Percentiles rank a stretch among this genome's conserved stretches.
Conservation (phyloP, 306 rosid species). For the Vicia sativa region DNA sequence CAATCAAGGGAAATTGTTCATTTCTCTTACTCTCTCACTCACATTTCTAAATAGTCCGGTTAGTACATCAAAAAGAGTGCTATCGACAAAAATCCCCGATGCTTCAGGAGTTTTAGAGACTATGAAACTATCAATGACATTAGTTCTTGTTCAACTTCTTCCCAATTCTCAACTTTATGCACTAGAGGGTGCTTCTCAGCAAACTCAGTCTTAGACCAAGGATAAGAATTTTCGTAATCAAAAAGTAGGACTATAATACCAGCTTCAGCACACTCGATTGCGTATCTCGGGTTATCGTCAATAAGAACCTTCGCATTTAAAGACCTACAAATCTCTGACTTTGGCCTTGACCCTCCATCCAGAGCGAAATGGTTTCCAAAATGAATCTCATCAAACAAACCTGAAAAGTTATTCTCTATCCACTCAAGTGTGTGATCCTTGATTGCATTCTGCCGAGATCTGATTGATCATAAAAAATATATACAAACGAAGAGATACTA, state of each 20-base stretch:
- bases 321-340: constrained; percentile 90
- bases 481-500: constrained; percentile 18
- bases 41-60: too few relatives aligned
- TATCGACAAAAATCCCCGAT: constrained; percentile 10
- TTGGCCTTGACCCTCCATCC: constrained; percentile 72
- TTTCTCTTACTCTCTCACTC: too few relatives aligned
- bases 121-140: constrained; percentile 47
- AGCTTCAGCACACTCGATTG: constrained; percentile 79
- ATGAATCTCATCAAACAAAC: constrained; percentile 84
- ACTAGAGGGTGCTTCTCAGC: constrained; percentile 65
- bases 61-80: neutral
- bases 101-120: neutral
- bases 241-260: constrained; percentile 84
- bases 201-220: constrained; percentile 73
- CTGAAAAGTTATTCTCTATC: constrained; percentile 74
- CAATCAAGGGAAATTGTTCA: too few relatives aligned
- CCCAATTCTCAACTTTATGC: constrained; percentile 77
- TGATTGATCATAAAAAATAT: constrained; percentile 38
- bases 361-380: constrained; percentile 95
- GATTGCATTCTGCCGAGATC: constrained; percentile 85
- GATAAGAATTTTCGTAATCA: constrained; percentile 84
- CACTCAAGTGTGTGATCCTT: constrained; percentile 88
- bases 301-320: constrained; percentile 72
- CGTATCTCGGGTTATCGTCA: constrained; percentile 89
- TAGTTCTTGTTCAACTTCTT: constrained; percentile 75